Evolutionary conservation across 1,284 basidiomycete genomes (phyloP).

Genomic region (Sanghuangporus baumii): DNA sequence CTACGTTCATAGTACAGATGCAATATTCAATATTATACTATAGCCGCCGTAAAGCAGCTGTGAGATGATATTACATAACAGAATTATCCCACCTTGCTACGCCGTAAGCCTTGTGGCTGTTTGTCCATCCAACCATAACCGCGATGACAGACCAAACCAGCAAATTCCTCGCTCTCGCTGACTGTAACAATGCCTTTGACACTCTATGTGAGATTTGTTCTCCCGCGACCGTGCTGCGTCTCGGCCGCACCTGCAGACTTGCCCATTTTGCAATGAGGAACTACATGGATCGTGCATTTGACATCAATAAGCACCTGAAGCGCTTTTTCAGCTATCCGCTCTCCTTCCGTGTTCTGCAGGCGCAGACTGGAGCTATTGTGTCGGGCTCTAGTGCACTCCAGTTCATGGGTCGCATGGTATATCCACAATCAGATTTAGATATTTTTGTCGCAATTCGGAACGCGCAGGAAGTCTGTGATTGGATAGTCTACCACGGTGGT

Average conservation of each 20-base stretch:
- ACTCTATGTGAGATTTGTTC: neutral
- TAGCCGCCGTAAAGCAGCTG: too few species aligned
- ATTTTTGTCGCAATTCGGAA: conserved; percentile 13
- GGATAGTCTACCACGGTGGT: conserved; percentile 10
- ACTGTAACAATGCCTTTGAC: conserved; percentile 8
- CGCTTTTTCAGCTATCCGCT: conserved; percentile 18
- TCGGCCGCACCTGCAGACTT: neutral
- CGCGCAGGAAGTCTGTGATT: conserved; percentile 12
- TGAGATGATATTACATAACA: too few species aligned
- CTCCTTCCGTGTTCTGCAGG: conserved; percentile 20
- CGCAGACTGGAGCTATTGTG: conserved; percentile 18
- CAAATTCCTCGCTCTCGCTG: conserved; percentile 1
- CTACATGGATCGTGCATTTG: conserved; percentile 5
- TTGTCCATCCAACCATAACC: neutral
- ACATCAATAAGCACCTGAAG: conserved; percentile 8
- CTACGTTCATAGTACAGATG: too few species aligned
- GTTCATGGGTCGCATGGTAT: conserved; percentile 19
- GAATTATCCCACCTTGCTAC: neutral
- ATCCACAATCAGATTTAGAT: conserved; percentile 20
- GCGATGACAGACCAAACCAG: neutral
- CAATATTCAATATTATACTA: too few species aligned
- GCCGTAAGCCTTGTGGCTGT: neutral
- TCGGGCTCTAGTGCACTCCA: conserved; percentile 21
- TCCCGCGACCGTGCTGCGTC: conserved; percentile 2
- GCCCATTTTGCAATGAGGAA: neutral